Base-by-base conservation (phyloP, 2,329 filamentous ascomycete genomes). In the Rhytidhysteron rufulum region DNA sequence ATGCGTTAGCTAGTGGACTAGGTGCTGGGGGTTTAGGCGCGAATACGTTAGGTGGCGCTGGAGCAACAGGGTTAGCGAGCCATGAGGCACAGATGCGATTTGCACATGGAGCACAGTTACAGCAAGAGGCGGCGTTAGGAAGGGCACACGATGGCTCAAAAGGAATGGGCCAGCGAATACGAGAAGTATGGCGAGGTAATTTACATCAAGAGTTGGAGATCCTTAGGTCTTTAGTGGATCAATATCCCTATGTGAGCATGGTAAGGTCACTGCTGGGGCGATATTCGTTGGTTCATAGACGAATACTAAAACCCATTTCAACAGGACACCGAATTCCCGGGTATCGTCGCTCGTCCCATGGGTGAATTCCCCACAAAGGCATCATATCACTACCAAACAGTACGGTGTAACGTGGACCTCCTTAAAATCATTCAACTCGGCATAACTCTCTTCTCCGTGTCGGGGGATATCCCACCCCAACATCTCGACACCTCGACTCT, bases 361-460 rank as follows among this genome's bases (percentile, higher is more conserved):
- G 93, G 93, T 35, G 82, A 85, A 41, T 98, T 98, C 66, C 82
- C 86, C 44, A 93, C 87, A 43, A 97, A 96, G 71, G 93, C 89
- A 50, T 91, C 96, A 57, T 98, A 98, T 62, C 93, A 98, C 65
- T 98, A 98, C 69, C 93, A 98, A 73, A 97, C 91, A 45, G 77
- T 98, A 34, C 86, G 93, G 46, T 94, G 89, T 55, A 98, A 98
- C 62, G 93, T 98, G 58, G 93, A 98, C 62, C 82, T 98, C 59
- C 80, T 98, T 57, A 96, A 95, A 66, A 90, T 97, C 53, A 97
- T 98, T 49, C 93, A 98, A 65, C 85, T 98, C 42, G 93, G 93
- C 43, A 85, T 98, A 54, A 95, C 91, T 3, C 74, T 98, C 13
- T 97, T 96, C 72, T 90, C 88, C 48, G 79, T 89, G 44, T 85